A percentile compares a stretch with the other conserved stretches of the same genome.
Evolutionary conservation across 257 asterid species (phyloP).

Genomic region (Eucommia ulmoides): DNA sequence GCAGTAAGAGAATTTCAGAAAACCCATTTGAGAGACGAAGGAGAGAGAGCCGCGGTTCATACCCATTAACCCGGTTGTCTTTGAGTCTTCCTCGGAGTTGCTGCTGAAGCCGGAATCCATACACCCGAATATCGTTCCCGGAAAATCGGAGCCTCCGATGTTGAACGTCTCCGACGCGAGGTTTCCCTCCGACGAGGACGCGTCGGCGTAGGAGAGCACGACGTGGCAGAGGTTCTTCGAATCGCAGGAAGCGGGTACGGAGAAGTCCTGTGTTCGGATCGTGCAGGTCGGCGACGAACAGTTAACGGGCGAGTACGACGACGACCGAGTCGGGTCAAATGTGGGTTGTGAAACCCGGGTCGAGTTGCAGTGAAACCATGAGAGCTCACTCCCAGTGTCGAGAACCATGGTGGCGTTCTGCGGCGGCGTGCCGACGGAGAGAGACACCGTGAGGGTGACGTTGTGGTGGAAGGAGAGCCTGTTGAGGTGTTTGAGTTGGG

Average conservation of each 20-base stretch:
- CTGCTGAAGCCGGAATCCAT: slow-evolving; percentile 76
- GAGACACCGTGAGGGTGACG: slow-evolving; percentile 74
- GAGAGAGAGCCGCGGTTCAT: slow-evolving; percentile 88
- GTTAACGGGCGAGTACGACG: slow-evolving; percentile 44
- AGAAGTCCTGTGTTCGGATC: slow-evolving; percentile 66
- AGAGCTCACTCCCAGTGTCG: slow-evolving; percentile 93
- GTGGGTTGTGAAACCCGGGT: slow-evolving; percentile 31
- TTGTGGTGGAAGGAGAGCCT: slow-evolving; percentile 76
- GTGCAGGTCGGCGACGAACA: slow-evolving; percentile 78
- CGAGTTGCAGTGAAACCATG: slow-evolving; percentile 76
- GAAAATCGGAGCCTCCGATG: slow-evolving; percentile 50
- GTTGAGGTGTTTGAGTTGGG: slow-evolving; percentile 32
- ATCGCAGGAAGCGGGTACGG: slow-evolving; percentile 86
- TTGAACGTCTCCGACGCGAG: slow-evolving; percentile 46
- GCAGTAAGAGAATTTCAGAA: slow-evolving; percentile 75
- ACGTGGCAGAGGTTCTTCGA: slow-evolving; percentile 67
- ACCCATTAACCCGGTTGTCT: slow-evolving; percentile 85
- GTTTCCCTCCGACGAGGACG: slow-evolving; percentile 71
- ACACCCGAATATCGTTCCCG: slow-evolving; percentile 62
- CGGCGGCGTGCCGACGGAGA: slow-evolving; percentile 74
- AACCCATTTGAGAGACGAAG: slow-evolving; percentile 75
- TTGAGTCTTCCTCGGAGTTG: slow-evolving; percentile 51
- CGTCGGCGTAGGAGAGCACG: slow-evolving; percentile 68
- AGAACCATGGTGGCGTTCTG: slow-evolving; percentile 92
- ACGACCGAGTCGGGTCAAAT: slow-evolving; percentile 40